Evolutionary conservation across 2,329 filamentous ascomycete species (phyloP).

Genomic region (Hypoxylon sp.): DNA sequence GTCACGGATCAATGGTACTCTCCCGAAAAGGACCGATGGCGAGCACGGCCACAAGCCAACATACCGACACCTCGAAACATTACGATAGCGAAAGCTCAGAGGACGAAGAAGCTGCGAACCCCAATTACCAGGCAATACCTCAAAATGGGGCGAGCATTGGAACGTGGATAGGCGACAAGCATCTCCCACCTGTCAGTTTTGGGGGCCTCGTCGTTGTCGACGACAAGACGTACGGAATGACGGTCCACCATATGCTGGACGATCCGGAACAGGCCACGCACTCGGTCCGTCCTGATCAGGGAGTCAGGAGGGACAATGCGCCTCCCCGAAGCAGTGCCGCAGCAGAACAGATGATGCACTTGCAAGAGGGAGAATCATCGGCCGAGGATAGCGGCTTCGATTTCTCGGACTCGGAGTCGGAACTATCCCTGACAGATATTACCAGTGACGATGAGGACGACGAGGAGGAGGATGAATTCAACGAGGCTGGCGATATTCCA

Average conservation of each 20-base stretch:
- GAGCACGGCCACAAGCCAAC: constrained; percentile 54
- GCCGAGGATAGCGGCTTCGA: constrained; percentile 63
- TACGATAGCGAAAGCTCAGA: constrained; percentile 46
- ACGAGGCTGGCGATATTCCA: constrained; percentile 79
- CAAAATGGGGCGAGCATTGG: constrained; percentile 92
- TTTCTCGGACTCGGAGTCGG: constrained; percentile 70
- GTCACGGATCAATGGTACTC: constrained; percentile 73
- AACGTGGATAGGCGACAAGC: constrained; percentile 85
- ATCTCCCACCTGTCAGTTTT: constrained; percentile 90
- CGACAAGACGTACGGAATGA: constrained; percentile 89
- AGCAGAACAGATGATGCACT: constrained; percentile 35
- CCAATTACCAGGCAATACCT: constrained; percentile 81
- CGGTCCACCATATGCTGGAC: constrained; percentile 96
- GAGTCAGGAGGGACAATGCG: constrained; percentile 35
- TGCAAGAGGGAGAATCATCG: constrained; percentile 53
- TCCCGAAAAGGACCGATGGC: constrained; percentile 62
- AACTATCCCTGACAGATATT: constrained; percentile 52
- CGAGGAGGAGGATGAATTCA: constrained; percentile 66
- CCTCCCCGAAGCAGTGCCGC: constrained; percentile 45
- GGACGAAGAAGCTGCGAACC: constrained; percentile 68
- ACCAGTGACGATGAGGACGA: constrained; percentile 67
- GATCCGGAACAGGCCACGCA: constrained; percentile 62
- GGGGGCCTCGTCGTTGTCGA: constrained; percentile 90
- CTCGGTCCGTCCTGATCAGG: constrained; percentile 16
- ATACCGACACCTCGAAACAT: constrained; percentile 49